Evolutionary conservation across 371 early-diverging fungal species (phyloP), one percentile per base, ranked within the genome.

Genomic region (Rhizopus sp.): DNA sequence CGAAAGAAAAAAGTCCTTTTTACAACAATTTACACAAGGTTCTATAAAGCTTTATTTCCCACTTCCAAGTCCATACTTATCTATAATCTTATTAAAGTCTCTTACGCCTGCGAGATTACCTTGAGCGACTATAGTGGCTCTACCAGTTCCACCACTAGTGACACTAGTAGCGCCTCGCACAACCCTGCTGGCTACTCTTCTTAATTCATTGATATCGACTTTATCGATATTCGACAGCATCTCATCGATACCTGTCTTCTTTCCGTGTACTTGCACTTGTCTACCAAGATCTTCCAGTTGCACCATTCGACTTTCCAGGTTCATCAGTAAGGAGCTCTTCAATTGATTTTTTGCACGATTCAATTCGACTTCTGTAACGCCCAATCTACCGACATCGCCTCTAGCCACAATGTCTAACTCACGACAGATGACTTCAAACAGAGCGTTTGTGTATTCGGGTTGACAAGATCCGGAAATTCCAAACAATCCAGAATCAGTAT

Each of bases 281-380:
- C 96, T 83, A 16, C 95, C 97, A 37, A 98, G 67, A 71, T 98
- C 98, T 71, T 97, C 98, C 3, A 97, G 79, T 72, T 95, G 91
- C 1, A 97, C 93, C 83, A 92, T 82, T 49, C 93, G 84, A 66
- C 87, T 88, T 65, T 98, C 98, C 12, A 98, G 80, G 50, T 88
- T 91, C 97, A 98, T 97, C 41, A 98, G 75, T 45, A 98, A 69
- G 33, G 88, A 90, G 45, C 88, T 87, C 74, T 94, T 93, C 44
- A 98, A 83, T 72, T 96, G 96, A 80, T 97, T 97, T 73, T 97
- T 97, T 35, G 98, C 97, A 13, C 98, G 81, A 1, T 75, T 71
- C 29, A 98, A 72, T 63, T 96, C 96, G 1, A 59, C 63, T 35
- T 84, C 73, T 0, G 63, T 58, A 12, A 88, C 81, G 3, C 73